These are phyloP conservation scores for Pseudocercospora crystallina DNA, from an alignment of 2,329 filamentous ascomycete species.

Conservation along the genomic window DNA sequence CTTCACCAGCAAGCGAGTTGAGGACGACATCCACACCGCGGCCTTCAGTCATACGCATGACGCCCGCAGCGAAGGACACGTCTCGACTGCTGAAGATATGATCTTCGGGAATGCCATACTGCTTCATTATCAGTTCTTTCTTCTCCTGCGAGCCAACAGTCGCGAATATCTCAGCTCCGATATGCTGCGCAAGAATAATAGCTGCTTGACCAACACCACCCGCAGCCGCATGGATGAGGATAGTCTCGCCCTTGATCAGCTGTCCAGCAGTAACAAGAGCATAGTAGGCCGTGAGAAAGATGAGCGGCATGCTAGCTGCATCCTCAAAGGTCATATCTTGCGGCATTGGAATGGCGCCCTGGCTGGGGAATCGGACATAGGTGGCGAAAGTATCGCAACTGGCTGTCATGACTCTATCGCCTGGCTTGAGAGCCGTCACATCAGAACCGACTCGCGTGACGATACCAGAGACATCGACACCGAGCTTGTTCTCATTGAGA, in stretches of 20 bases:
- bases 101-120: slow-evolving; percentile 30
- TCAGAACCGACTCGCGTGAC: slow-evolving; percentile 15
- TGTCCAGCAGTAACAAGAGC: slow-evolving; percentile 31
- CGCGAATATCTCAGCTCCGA: slow-evolving; percentile 33
- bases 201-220: slow-evolving; percentile 35
- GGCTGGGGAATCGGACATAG: slow-evolving; percentile 7
- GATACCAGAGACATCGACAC: slow-evolving; percentile 13
- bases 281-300: slow-evolving; percentile 30
- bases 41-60: slow-evolving; percentile 30
- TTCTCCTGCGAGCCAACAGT: slow-evolving; percentile 34
- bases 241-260: slow-evolving; percentile 34
- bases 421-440: slow-evolving; percentile 12
- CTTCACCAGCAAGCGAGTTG: slow-evolving; percentile 32
- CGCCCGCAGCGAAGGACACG: slow-evolving; percentile 28
- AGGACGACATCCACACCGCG: slow-evolving; percentile 40
- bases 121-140: slow-evolving; percentile 26
- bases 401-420: slow-evolving; percentile 19
- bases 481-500: slow-evolving; percentile 11
- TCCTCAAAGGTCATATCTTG: slow-evolving; percentile 23
- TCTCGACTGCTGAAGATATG: slow-evolving; percentile 37
- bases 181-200: slow-evolving; percentile 27
- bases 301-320: slow-evolving; percentile 26
- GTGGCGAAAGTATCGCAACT: slow-evolving; percentile 17
- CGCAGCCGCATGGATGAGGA: slow-evolving; percentile 37
- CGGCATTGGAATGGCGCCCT: slow-evolving; percentile 15